These are phyloP conservation scores for Avena insularis DNA, from an alignment of 176 grass and related monocot species.

Conservation along the genomic window DNA sequence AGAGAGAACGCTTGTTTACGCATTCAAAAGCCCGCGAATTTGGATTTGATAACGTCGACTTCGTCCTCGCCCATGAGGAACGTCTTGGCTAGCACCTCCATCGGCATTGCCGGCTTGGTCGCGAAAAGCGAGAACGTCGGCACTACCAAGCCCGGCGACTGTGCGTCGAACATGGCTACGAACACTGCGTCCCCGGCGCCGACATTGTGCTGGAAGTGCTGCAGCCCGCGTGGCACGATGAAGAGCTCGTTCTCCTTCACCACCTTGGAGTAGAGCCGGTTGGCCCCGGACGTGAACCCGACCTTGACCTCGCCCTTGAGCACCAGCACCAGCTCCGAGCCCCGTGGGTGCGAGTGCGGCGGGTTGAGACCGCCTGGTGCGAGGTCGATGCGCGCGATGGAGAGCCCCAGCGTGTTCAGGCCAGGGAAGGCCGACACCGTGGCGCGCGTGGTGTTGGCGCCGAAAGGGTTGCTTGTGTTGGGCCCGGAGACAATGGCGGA, in stretches of 20 bases:
- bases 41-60: slow-evolving; percentile 46
- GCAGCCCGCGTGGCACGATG: too few species aligned
- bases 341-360: slow-evolving; percentile 73
- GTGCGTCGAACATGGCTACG: too few species aligned
- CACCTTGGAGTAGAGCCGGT: slow-evolving; percentile 51
- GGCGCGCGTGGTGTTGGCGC: slow-evolving; percentile 61
- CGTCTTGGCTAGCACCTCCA: too few species aligned
- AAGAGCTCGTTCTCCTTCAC: too few species aligned
- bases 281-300: slow-evolving; percentile 53
- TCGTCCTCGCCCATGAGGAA: slow-evolving; percentile 30
- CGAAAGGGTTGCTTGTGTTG: slow-evolving; percentile 61
- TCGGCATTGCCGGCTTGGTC: too few species aligned
- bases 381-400: slow-evolving; percentile 65
- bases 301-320: slow-evolving; percentile 62
- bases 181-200: too few species aligned
- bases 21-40: slow-evolving; percentile 48
- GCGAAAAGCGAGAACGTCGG: too few species aligned
- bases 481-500: slow-evolving; percentile 30
- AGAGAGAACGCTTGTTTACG: neutral
- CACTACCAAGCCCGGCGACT: too few species aligned
- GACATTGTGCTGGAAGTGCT: too few species aligned
- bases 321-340: slow-evolving; percentile 68
- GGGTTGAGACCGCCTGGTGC: slow-evolving; percentile 64
- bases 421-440: slow-evolving; percentile 52
- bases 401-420: slow-evolving; percentile 76